These are phyloP conservation scores for Lunasporangiospora selenospora DNA, from an alignment of 192 early-diverging fungal genomes.

Conservation along the genomic window DNA sequence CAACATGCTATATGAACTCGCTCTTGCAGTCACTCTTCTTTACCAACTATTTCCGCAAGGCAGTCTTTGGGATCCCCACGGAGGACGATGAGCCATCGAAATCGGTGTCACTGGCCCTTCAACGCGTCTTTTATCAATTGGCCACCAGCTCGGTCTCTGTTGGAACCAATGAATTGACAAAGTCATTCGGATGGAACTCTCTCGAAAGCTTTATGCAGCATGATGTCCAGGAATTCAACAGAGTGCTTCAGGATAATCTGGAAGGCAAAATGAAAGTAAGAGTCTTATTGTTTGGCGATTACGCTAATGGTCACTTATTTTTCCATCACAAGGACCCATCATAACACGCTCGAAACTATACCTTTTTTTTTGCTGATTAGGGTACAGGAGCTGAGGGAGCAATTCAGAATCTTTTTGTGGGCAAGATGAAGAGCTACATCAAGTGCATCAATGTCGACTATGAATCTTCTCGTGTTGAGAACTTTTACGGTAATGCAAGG, in stretches of 20 bases:
- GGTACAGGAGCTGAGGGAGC: slow-evolving; percentile 91
- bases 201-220: slow-evolving; percentile 96
- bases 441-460: slow-evolving; percentile 95
- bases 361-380: slow-evolving; percentile 46
- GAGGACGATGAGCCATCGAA: slow-evolving; percentile 87
- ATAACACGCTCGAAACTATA: not conserved
- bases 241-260: slow-evolving; percentile 95
- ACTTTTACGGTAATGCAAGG: slow-evolving; percentile 96
- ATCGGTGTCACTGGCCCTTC: slow-evolving; percentile 88
- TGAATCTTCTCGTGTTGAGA: slow-evolving; percentile 93
- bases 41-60: slow-evolving; percentile 92
- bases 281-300: not conserved
- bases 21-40: slow-evolving; percentile 95
- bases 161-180: slow-evolving; percentile 94
- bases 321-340: not conserved
- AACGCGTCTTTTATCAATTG: slow-evolving; percentile 94
- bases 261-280: slow-evolving; percentile 96
- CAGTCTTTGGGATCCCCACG: slow-evolving; percentile 93
- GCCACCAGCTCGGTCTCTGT: slow-evolving; percentile 76
- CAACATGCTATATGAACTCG: slow-evolving; percentile 99
- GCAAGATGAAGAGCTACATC: slow-evolving; percentile 98
- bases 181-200: slow-evolving; percentile 98
- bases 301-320: not conserved
- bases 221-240: slow-evolving; percentile 99
- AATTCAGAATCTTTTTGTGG: slow-evolving; percentile 91